A percentile compares a stretch with the other conserved stretches of the same genome.
These are phyloP conservation scores for Setaria viridis DNA, from an alignment of 202 grass and related monocot genomes.

Conservation along the genomic window DNA sequence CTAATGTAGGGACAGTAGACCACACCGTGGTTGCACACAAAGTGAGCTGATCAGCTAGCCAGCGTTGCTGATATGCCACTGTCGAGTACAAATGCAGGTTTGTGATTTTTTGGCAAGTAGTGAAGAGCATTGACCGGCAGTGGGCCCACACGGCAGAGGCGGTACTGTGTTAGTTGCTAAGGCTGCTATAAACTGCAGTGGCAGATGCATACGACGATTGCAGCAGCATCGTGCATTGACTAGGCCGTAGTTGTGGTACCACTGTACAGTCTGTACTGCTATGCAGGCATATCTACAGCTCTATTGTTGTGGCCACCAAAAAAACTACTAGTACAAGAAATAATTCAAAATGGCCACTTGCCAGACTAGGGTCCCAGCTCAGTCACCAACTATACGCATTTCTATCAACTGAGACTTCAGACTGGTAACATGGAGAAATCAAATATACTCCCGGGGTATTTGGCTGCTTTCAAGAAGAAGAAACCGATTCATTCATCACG, in stretches of 20 bases:
- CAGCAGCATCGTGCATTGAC: slow-evolving; percentile 19
- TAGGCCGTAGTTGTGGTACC: neutral
- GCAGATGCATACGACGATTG: slow-evolving; percentile 7
- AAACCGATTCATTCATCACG: neutral
- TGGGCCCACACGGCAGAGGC: slow-evolving; percentile 9
- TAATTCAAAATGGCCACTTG: neutral
- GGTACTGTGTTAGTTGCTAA: slow-evolving; percentile 7
- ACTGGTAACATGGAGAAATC: neutral
- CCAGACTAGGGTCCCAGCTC: neutral
- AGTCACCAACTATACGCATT: neutral
- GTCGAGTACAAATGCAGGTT: neutral
- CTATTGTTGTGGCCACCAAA: neutral
- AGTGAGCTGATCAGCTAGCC: neutral
- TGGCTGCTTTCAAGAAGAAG: neutral
- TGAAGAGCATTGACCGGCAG: slow-evolving; percentile 14
- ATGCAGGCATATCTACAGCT: neutral
- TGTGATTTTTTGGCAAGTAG: slow-evolving; percentile 17
- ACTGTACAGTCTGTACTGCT: neutral
- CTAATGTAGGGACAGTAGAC: too few species aligned
- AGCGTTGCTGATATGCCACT: neutral
- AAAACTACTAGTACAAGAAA: neutral
- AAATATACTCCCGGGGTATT: too few species aligned
- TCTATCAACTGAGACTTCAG: neutral
- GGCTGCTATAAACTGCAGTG: neutral
- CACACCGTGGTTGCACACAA: neutral